These are phyloP conservation scores for Colletotrichum melonis DNA, from an alignment of 2,329 filamentous ascomycete species.

Conservation along the genomic window DNA sequence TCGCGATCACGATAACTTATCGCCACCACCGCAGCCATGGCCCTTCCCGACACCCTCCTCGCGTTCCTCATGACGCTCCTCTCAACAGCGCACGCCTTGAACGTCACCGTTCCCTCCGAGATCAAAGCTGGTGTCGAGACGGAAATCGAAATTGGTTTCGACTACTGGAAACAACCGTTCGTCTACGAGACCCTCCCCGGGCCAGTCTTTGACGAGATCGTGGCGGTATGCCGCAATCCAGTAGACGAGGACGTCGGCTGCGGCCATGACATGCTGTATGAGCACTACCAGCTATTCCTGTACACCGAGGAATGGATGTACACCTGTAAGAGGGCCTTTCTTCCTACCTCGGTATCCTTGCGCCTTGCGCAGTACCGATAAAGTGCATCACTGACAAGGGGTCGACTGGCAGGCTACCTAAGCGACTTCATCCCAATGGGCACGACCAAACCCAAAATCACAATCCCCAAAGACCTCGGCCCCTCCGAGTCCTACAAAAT, in stretches of 20 bases:
- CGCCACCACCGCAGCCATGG: background rate
- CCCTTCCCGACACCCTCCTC: background rate
- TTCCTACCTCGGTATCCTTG: too few species aligned
- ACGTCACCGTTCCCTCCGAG: constrained; percentile 2
- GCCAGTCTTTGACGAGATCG: background rate
- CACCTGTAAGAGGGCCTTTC: background rate
- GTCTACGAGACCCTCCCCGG: constrained; percentile 13
- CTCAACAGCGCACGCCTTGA: background rate
- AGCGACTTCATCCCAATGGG: constrained; percentile 10
- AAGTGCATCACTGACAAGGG: background rate
- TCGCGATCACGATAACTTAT: background rate
- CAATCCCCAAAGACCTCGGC: background rate
- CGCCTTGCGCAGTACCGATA: background rate
- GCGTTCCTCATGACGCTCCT: background rate
- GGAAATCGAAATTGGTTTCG: constrained; percentile 22
- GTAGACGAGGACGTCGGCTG: constrained; percentile 4
- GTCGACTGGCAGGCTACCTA: constrained; percentile 9
- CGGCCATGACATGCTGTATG: constrained; percentile 9
- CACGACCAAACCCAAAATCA: constrained; percentile 5
- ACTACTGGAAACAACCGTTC: constrained; percentile 18
- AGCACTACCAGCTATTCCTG: constrained; percentile 23
- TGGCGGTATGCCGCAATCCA: constrained; percentile 19
- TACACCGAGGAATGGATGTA: constrained; percentile 1
- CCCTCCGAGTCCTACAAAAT: background rate
- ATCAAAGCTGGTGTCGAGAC: constrained; percentile 15